Conservation (phyloP, 2,329 filamentous ascomycete genomes). For the Canariomyces notabilis region DNA sequence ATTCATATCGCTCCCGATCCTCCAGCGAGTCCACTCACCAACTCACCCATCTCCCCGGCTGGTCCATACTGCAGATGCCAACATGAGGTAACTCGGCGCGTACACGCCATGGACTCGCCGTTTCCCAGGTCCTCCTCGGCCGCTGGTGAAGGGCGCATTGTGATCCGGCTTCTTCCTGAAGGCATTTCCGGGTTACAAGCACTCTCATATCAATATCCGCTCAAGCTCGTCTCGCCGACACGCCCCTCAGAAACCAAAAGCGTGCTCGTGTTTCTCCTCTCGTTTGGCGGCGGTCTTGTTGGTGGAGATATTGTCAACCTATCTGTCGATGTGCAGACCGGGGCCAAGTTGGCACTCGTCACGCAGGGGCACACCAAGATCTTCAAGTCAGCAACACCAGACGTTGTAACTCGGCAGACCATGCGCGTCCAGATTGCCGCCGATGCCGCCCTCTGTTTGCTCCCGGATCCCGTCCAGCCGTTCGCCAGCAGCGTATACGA, state of each 20-base stretch:
- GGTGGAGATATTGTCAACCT: conserved; percentile 79
- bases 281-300: conserved; percentile 90
- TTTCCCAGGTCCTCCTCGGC: conserved; percentile 69
- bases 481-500: conserved; percentile 80
- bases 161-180: conserved; percentile 67
- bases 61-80: not conserved
- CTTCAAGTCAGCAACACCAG: conserved; percentile 67
- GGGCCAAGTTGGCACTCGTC: conserved; percentile 62
- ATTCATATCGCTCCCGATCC: too few relatives aligned
- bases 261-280: conserved; percentile 80
- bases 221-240: conserved; percentile 85
- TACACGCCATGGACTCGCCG: conserved; percentile 54
- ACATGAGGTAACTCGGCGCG: conserved; percentile 13
- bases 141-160: conserved; percentile 73
- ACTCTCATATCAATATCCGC: conserved; percentile 85
- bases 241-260: conserved; percentile 60
- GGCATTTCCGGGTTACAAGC: conserved; percentile 65
- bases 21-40: too few relatives aligned
- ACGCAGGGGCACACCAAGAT: conserved; percentile 89
- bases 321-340: conserved; percentile 56
- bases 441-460: conserved; percentile 55
- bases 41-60: not conserved
- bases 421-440: conserved; percentile 47
- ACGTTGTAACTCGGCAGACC: conserved; percentile 53
- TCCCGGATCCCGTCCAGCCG: conserved; percentile 91